Conservation (phyloP, 2,329 filamentous ascomycete genomes). For the Colletotrichum tanaceti region DNA sequence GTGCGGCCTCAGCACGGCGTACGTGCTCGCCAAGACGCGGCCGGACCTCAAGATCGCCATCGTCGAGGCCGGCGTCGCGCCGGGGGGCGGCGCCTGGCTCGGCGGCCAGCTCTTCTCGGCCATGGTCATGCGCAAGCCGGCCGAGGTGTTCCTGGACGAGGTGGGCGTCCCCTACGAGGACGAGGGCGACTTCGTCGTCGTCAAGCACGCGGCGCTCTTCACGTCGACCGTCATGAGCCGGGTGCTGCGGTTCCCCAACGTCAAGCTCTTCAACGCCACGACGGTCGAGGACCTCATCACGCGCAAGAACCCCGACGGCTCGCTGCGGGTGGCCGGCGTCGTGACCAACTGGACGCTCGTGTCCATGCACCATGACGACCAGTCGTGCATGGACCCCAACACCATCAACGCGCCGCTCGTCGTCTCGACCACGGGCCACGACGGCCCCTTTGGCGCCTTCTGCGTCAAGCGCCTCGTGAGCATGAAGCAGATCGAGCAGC, state of each 20-base stretch:
- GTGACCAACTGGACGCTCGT: conserved; percentile 98
- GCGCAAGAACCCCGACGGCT: conserved; percentile 65
- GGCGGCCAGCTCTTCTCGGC: conserved; percentile 94
- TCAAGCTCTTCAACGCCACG: conserved; percentile 97
- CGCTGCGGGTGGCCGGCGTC: conserved; percentile 82
- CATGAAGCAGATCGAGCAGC: conserved; percentile 84
- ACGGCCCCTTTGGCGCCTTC: conserved; percentile 92
- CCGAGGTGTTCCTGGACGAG: conserved; percentile 84
- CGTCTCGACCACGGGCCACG: conserved; percentile 91
- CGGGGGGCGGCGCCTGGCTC: conserved; percentile 90
- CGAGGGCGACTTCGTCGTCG: conserved; percentile 82
- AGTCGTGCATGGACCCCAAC: conserved; percentile 97
- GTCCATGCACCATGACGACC: conserved; percentile 86
- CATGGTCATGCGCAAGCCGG: conserved; percentile 95
- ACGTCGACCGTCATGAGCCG: conserved; percentile 87
- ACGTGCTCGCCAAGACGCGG: conserved; percentile 83
- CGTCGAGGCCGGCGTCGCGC: conserved; percentile 87
- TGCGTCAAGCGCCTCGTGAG: conserved; percentile 89
- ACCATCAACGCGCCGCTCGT: conserved; percentile 93
- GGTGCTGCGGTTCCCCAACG: conserved; percentile 86
- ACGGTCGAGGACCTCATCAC: conserved; percentile 94
- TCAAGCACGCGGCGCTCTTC: conserved; percentile 94
- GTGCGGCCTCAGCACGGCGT: conserved; percentile 86
- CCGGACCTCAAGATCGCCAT: conserved; percentile 93
- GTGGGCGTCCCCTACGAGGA: conserved; percentile 88